These are phyloP conservation scores for Cardamine chenopodiifolia DNA, from an alignment of 345 rosid species.

Conservation along the genomic window DNA sequence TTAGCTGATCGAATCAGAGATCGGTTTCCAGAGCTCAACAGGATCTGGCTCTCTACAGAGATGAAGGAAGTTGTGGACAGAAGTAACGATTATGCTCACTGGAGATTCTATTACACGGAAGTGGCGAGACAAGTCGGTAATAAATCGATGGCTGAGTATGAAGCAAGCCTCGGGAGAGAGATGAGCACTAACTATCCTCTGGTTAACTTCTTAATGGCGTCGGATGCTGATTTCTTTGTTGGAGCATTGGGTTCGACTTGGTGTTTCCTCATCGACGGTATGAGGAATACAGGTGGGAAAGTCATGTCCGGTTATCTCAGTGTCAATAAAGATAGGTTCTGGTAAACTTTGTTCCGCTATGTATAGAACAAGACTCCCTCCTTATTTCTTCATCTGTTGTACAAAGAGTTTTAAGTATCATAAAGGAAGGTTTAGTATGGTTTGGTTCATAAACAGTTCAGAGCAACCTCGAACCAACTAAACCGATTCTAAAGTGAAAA, in stretches of 20 bases:
- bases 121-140: conserved; percentile 84
- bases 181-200: conserved; percentile 93
- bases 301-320: conserved; percentile 92
- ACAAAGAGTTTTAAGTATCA: conserved; percentile 27
- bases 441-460: neutral
- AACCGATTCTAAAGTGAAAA: conserved; percentile 3
- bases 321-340: conserved; percentile 91
- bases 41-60: conserved; percentile 91
- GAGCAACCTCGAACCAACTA: neutral
- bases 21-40: conserved; percentile 68
- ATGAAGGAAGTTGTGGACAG: conserved; percentile 85
- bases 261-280: conserved; percentile 94
- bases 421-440: neutral
- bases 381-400: conserved; percentile 23
- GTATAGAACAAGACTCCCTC: conserved; percentile 19
- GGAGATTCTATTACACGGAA: conserved; percentile 84
- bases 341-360: conserved; percentile 53
- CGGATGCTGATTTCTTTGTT: conserved; percentile 81
- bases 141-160: conserved; percentile 75
- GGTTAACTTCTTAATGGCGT: conserved; percentile 90
- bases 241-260: conserved; percentile 98
- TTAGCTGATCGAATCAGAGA: conserved; percentile 64
- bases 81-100: conserved; percentile 49
- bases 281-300: conserved; percentile 96
- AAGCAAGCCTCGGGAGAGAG: conserved; percentile 88